Base-by-base conservation (phyloP, 345 rosid species). In the Citrus maxima region DNA sequence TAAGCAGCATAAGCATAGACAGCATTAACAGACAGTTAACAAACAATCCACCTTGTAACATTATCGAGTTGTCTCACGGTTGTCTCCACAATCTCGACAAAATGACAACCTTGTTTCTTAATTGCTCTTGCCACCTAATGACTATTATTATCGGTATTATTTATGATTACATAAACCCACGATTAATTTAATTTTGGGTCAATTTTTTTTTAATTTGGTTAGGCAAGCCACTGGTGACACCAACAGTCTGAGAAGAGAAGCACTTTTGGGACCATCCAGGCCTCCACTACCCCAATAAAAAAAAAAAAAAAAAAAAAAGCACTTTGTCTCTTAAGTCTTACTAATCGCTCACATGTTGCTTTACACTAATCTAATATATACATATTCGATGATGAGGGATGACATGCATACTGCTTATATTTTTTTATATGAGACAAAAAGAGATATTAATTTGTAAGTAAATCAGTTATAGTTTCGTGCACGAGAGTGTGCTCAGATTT, bases 21-120 rank as follows among this genome's bases (percentile, higher is more conserved):
- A 16, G 6, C 6, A 28, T 54, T 25, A 35, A 61, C 42, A 63
- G 77, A 78, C 74, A 74, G 25, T 35, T 51, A 69, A 42, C 18
- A 25, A 72, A 72, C 80, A 75, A 30, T 38, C 78, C 77, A 79
- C 80, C 49, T 72, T 34, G 80, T 32, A 32, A 56, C 76, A 68
- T 51, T 38, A 70, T 67, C 24, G 62, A 60, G 62, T 21, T 84
- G 82, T 84, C 80, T 37, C 9, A 22, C 25, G 71, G 16, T 75
- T 84, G 84, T 84, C 84, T 79, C 84, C 82, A 51, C 71, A 24
- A 58, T 25, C 64, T 35, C 22, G 14, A 30, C 40, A 66, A 81
- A 54, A 71, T 72, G 78, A 76, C 81, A 79, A 81, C 72, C 67
- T 76, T 68, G 46, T 51, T 51, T 54, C 22, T 40, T 40, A 40